phyloP scores from a whole-genome alignment of 352 stramenopile genomes.

The Blastocystis sp. region DNA sequence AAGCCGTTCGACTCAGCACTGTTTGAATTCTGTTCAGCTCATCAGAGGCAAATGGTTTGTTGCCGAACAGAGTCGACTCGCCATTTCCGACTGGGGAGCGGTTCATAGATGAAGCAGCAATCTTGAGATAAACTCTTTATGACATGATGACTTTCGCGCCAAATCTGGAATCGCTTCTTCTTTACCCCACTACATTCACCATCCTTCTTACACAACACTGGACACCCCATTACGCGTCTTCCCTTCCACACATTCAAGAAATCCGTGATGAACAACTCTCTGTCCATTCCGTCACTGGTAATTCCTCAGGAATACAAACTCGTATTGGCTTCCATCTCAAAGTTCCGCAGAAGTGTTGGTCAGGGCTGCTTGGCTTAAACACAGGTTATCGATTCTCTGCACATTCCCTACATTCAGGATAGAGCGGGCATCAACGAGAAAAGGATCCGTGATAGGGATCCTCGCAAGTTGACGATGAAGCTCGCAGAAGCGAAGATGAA shows the following conservation, averaged over 20 bases:
- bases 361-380: background rate
- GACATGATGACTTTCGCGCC: background rate
- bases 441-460: conserved; percentile 32
- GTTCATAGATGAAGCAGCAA: background rate
- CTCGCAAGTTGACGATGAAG: conserved; percentile 50
- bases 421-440: conserved; percentile 57
- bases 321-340: background rate
- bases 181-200: background rate
- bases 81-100: background rate
- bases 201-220: too few species aligned
- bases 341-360: conserved; percentile 21
- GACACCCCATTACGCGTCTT: too few species aligned
- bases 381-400: conserved; percentile 41
- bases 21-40: background rate
- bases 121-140: background rate
- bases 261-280: background rate
- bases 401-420: conserved; percentile 2
- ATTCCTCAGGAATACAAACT: background rate
- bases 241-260: too few species aligned
- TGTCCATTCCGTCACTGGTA: background rate
- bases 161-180: background rate
- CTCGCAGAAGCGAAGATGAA: conserved; percentile 48
- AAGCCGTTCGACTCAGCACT: background rate
- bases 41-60: background rate
- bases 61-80: background rate